Evolutionary conservation across 176 grass and related monocot species (phyloP).

Genomic region (Aegilops umbellulata): DNA sequence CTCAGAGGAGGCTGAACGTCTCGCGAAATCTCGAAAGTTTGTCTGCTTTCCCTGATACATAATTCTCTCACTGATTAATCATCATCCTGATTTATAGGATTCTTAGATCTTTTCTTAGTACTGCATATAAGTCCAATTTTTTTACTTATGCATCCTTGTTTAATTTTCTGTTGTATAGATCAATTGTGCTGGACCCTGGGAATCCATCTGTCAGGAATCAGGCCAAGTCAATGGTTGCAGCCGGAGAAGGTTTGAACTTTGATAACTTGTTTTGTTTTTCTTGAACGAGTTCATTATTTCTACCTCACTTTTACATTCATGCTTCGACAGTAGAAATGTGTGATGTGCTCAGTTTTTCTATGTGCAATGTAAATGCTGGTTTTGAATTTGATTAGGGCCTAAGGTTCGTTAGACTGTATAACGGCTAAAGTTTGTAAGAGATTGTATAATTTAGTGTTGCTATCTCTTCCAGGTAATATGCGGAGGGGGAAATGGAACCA

Average conservation of each 20-base stretch:
- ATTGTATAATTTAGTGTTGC: conserved; percentile 23
- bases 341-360: conserved; percentile 2
- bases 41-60: conserved; percentile 48
- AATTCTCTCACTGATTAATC: conserved; percentile 29
- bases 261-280: conserved; percentile 32
- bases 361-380: conserved; percentile 5
- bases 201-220: conserved; percentile 98
- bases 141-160: conserved; percentile 13
- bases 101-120: conserved; percentile 17
- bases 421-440: neutral
- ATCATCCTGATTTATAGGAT: conserved; percentile 10
- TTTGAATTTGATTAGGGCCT: conserved; percentile 15
- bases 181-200: conserved; percentile 81
- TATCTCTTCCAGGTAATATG: conserved; percentile 73
- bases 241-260: conserved; percentile 72
- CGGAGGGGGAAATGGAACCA: conserved; percentile 77
- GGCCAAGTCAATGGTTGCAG: conserved; percentile 88
- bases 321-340: conserved; percentile 20
- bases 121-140: neutral
- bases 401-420: neutral
- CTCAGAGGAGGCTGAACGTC: conserved; percentile 88
- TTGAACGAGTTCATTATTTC: conserved; percentile 18
- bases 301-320: neutral
- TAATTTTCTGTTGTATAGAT: conserved; percentile 46
- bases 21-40: conserved; percentile 93